Base-by-base conservation (phyloP, 2,329 filamentous ascomycete genomes). In the Cadophora malorum region DNA sequence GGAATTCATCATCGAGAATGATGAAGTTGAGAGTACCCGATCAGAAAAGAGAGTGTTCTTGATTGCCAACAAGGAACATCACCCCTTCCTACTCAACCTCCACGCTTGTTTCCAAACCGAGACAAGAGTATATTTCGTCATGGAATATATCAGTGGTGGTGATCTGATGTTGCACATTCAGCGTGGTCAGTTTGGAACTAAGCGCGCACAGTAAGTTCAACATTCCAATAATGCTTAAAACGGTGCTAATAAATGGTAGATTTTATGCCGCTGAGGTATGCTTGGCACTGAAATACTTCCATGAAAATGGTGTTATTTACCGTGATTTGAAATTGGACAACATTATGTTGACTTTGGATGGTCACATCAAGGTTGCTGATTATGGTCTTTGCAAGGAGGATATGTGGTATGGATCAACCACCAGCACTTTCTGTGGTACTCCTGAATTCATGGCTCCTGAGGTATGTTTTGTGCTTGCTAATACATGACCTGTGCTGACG, bases 161-260 rank as follows among this genome's bases (percentile, higher is more conserved):
- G 96, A 99, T 85, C 81, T 99, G 78, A 99, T 99, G 96, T 85
- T 98, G 81, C 96, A 99, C 82, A 99, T 99, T 78, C 96, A 99
- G 80, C 90, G 96, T 69, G 95, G 95, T 21, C 93, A 97, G 78
- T 99, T 99, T 77, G 95, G 95, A 66, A 92, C 94, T 7, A 98
- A 97, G 82, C 89, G 96, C 74, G 95, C 96, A 72, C 96, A 99
- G 91, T 94, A 89, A 82, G 91, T 87, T 64, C 49, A 53, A 47
- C 53, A 16, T 38, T 14, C 1, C 41, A 16, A 38, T 50, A 21
- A 3, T 55, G 10, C 16, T n/a, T 25, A 69, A 77, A 49, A 74
- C 76, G 70, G 78, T 69, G 53, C 58, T 58, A 58, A 56, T 7
- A 21, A 8, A 38, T 62, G 47, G 1, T 74, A 94, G 91, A 74